Evolutionary conservation across 345 rosid species (phyloP).

Genomic region (Brassica incana): DNA sequence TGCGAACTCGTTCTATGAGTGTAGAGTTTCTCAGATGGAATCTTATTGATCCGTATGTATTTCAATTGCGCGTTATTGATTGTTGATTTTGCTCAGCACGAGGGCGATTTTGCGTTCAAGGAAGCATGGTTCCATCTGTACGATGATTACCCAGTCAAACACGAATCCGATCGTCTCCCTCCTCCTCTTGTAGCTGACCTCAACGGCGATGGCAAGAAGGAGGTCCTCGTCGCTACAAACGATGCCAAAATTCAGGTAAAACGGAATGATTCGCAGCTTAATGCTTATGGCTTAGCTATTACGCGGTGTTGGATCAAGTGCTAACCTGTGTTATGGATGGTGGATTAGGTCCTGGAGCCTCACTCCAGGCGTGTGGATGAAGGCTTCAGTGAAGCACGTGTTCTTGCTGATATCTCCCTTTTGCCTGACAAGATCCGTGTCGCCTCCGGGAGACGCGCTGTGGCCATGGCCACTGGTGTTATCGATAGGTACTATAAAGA

Average conservation of each 20-base stretch:
- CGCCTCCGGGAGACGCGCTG: conserved; percentile 81
- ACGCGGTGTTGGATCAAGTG: not conserved
- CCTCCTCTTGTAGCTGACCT: conserved; percentile 91
- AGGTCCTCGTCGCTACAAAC: conserved; percentile 85
- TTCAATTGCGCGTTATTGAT: not conserved
- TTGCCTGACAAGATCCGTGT: conserved; percentile 90
- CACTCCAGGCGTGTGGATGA: conserved; percentile 81
- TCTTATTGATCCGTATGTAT: not conserved
- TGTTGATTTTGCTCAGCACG: conserved; percentile 53
- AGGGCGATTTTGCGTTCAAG: conserved; percentile 92
- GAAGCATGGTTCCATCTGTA: conserved; percentile 91
- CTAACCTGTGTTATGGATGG: not conserved
- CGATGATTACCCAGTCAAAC: conserved; percentile 84
- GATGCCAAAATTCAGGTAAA: conserved; percentile 91
- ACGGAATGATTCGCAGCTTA: not conserved
- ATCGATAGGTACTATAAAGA: conserved; percentile 63
- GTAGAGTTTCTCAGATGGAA: not conserved
- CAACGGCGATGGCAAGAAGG: conserved; percentile 92
- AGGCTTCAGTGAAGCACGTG: conserved; percentile 86
- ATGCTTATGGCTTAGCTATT: not conserved
- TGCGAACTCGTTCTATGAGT: not conserved
- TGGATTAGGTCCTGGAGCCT: conserved; percentile 76
- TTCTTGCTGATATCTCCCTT: conserved; percentile 59
- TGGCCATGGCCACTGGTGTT: conserved; percentile 95
- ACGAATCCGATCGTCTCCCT: conserved; percentile 89